These are phyloP conservation scores for Geranium rotundifolium DNA, from an alignment of 345 rosid genomes.

Conservation along the genomic window DNA sequence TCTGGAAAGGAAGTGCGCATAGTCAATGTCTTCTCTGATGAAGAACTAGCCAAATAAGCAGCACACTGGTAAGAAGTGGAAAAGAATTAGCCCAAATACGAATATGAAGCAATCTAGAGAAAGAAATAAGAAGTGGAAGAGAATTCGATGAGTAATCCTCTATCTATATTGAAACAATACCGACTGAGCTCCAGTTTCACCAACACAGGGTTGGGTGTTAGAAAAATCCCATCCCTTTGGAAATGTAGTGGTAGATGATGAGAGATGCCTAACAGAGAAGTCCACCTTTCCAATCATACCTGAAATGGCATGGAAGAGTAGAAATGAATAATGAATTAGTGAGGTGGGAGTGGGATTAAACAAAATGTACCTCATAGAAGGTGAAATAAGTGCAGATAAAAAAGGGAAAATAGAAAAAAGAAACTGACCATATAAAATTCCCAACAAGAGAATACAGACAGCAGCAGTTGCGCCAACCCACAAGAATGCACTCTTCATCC, in stretches of 20 bases:
- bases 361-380: no score
- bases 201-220: slow-evolving; percentile 53
- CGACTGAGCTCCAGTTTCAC: slow-evolving; percentile 39
- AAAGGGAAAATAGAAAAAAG: background rate
- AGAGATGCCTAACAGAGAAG: slow-evolving; percentile 85
- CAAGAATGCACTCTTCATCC: slow-evolving; percentile 67
- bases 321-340: slow-evolving; percentile 7
- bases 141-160: background rate
- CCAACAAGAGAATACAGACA: slow-evolving; percentile 75
- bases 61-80: slow-evolving; percentile 48
- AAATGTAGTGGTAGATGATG: slow-evolving; percentile 61
- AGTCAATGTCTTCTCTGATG: slow-evolving; percentile 91
- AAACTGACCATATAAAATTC: slow-evolving; percentile 79
- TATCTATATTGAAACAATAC: slow-evolving; percentile 21
- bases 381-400: background rate
- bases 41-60: slow-evolving; percentile 51
- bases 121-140: background rate
- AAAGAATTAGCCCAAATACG: background rate
- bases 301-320: slow-evolving; percentile 19
- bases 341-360: background rate
- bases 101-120: background rate
- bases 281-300: slow-evolving; percentile 95
- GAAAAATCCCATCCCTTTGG: slow-evolving; percentile 61
- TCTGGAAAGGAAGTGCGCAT: slow-evolving; percentile 92
- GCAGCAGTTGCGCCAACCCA: slow-evolving; percentile 79